Percentiles rank a stretch among this genome's conserved stretches.
Conservation (phyloP, 1,139 yeast species). For the Tardiomyces depauwii region DNA sequence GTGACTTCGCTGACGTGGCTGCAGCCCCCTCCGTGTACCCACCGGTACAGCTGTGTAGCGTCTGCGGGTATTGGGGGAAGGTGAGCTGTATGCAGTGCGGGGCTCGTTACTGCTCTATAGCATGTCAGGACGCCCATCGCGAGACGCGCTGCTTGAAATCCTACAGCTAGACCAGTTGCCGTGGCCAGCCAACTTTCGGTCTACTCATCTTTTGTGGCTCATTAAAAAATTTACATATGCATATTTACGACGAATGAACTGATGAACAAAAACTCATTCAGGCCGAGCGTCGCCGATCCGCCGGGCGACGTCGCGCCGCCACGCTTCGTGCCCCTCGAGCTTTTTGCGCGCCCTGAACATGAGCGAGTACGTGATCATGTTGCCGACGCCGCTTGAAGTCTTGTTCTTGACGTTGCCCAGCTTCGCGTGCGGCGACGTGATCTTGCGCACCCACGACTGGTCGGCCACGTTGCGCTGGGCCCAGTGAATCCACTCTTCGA, state of each 20-base stretch:
- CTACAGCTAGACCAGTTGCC: no score
- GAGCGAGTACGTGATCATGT: constrained; percentile 17
- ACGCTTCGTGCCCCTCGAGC: no score
- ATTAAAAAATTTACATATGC: no score
- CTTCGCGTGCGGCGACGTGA: constrained; percentile 11
- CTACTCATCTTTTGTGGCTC: background rate
- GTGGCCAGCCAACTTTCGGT: no score
- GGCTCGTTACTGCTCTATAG: constrained; percentile 25
- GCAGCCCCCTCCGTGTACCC: constrained; percentile 27
- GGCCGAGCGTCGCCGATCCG: no score
- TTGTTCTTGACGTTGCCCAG: constrained; percentile 7
- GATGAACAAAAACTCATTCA: no score
- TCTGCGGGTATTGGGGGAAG: constrained; percentile 32
- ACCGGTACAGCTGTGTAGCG: constrained; percentile 24
- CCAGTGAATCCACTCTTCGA: constrained; percentile 26
- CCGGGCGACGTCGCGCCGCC: no score
- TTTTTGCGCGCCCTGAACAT: constrained; percentile 1
- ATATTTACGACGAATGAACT: no score
- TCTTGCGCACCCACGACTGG: constrained; percentile 24
- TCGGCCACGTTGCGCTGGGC: constrained; percentile 23
- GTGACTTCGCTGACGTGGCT: constrained; percentile 19
- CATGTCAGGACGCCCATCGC: constrained; percentile 28
- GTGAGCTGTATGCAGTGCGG: constrained; percentile 29
- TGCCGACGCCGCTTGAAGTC: constrained; percentile 19
- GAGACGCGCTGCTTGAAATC: constrained; percentile 30